Conservation (phyloP, 805 yeast species). For the Cyberlindnera xishuangbannaensis region DNA sequence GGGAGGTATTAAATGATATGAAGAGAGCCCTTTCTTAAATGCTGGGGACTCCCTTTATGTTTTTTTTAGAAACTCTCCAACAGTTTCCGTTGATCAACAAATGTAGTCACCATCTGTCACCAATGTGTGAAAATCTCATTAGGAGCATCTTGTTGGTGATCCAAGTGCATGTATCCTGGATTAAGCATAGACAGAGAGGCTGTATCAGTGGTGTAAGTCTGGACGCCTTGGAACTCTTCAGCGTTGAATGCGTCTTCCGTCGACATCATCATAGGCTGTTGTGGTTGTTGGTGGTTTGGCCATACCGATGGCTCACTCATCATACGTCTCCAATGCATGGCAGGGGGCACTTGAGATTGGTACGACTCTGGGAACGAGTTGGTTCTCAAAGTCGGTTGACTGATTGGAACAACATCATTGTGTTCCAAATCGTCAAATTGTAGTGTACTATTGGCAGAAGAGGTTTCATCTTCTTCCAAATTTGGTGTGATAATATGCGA, state of each 20-base stretch:
- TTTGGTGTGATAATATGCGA: constrained; percentile 12
- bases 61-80: too few species aligned
- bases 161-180: constrained; percentile 18
- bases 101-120: constrained; percentile 6
- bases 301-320: constrained; percentile 13
- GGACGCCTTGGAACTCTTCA: constrained; percentile 19
- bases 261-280: constrained; percentile 1
- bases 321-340: constrained; percentile 12
- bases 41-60: too few species aligned
- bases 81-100: neutral
- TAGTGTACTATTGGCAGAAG: constrained; percentile 14
- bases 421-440: constrained; percentile 14
- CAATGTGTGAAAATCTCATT: constrained; percentile 16
- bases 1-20: too few species aligned
- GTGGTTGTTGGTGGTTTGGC: constrained; percentile 10
- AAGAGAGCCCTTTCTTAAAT: too few species aligned
- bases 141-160: constrained; percentile 12
- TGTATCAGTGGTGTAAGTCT: constrained; percentile 6
- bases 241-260: constrained; percentile 16
- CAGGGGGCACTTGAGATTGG: constrained; percentile 12
- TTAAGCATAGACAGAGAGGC: constrained; percentile 13
- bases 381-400: constrained; percentile 11
- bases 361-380: constrained; percentile 9
- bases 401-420: constrained; percentile 13
- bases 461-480: constrained; percentile 9